These are phyloP conservation scores for Handroanthus guayacan DNA, from an alignment of 257 asterid species.

Conservation along the genomic window DNA sequence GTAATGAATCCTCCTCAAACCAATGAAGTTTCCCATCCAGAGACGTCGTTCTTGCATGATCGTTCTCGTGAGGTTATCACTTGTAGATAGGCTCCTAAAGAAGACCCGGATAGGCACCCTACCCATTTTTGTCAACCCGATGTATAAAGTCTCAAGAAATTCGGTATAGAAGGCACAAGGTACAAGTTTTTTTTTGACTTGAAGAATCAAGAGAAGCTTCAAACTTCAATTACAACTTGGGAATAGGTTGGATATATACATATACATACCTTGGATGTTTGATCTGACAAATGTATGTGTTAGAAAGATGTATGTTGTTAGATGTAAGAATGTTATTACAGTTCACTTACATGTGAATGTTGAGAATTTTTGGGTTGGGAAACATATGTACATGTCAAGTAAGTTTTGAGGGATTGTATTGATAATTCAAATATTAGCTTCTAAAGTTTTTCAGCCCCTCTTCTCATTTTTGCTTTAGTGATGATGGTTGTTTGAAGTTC, in stretches of 20 bases:
- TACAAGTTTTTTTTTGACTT: not conserved
- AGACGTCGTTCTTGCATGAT: constrained; percentile 53
- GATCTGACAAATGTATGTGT: too few species aligned
- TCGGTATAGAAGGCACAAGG: not conserved
- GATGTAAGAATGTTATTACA: too few species aligned
- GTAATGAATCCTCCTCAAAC: constrained; percentile 41
- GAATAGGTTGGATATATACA: constrained; percentile 20
- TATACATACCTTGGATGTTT: too few species aligned
- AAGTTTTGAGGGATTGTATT: too few species aligned
- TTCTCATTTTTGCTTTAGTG: too few species aligned
- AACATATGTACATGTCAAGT: too few species aligned
- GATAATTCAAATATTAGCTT: too few species aligned
- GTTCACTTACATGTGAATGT: too few species aligned
- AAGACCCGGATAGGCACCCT: not conserved
- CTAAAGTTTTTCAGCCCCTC: too few species aligned
- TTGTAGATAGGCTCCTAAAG: constrained; percentile 52
- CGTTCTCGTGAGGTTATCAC: constrained; percentile 56
- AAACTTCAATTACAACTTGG: not conserved
- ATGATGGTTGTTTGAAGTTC: too few species aligned
- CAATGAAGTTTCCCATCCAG: constrained; percentile 43
- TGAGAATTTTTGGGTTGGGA: too few species aligned
- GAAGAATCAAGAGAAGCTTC: constrained; percentile 8
- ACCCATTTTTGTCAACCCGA: not conserved
- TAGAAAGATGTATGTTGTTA: too few species aligned
- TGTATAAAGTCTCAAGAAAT: constrained; percentile 13